Percentiles rank a stretch among this genome's conserved stretches.
Conservation (phyloP, 352 stramenopile genomes). For the Phytophthora melonis region DNA sequence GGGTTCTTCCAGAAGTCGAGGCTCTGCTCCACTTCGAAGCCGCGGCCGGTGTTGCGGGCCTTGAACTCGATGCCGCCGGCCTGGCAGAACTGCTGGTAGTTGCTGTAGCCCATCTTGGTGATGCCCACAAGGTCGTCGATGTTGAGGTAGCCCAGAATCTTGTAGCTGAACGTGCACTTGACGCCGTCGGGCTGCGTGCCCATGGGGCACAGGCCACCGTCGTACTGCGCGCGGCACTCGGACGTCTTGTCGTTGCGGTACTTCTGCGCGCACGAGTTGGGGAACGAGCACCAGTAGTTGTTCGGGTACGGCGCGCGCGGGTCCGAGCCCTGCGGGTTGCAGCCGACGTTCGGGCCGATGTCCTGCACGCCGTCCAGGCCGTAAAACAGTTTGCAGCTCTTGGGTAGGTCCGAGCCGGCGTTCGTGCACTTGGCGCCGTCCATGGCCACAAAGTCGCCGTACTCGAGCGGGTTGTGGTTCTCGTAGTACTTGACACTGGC, state of each 20-base stretch:
- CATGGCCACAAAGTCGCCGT: not conserved
- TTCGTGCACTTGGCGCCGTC: not conserved
- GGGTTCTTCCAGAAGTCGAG: slow-evolving; percentile 2
- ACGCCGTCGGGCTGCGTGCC: not conserved
- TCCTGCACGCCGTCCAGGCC: not conserved
- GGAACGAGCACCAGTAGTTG: slow-evolving; percentile 2
- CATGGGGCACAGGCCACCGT: not conserved
- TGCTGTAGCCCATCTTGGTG: not conserved
- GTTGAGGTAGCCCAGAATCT: not conserved
- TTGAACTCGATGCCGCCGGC: slow-evolving; percentile 1
- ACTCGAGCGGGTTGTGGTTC: not conserved
- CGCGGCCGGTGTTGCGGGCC: not conserved
- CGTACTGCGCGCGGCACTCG: not conserved
- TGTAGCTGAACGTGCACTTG: slow-evolving; percentile 1
- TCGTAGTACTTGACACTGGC: not conserved
- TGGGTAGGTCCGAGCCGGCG: not conserved
- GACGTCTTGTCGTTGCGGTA: not conserved
- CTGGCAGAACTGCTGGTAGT: slow-evolving; percentile 2
- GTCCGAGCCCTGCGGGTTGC: not conserved
- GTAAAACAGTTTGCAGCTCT: not conserved
- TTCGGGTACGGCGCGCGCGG: not conserved
- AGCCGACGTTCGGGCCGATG: not conserved
- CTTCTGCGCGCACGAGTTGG: not conserved
- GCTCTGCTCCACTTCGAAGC: not conserved
- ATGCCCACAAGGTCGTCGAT: not conserved